Conservation (phyloP, 306 rosid genomes). For the Biancaea sappan region DNA sequence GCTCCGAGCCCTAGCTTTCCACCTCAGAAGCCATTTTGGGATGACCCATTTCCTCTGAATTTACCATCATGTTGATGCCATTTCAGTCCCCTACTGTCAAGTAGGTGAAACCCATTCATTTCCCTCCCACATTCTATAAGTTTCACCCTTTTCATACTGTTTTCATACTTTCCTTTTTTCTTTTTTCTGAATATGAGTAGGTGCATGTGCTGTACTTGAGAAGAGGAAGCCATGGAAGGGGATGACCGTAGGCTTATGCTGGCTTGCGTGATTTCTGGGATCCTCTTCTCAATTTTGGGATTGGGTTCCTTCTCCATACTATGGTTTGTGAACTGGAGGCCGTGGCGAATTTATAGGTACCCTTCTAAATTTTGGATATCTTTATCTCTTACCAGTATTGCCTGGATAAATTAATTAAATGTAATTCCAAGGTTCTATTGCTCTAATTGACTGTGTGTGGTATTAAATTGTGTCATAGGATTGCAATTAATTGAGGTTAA, state of each 20-base stretch:
- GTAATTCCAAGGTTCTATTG: conserved; percentile 7
- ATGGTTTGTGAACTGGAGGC: conserved; percentile 99
- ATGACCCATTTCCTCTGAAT: conserved; percentile 55
- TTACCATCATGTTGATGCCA: conserved; percentile 52
- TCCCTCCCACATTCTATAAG: conserved; percentile 19
- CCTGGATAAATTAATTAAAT: conserved; percentile 2
- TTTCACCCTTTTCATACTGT: conserved; percentile 18
- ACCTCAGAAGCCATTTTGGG: conserved; percentile 33
- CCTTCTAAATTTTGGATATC: background rate
- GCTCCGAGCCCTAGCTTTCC: conserved; percentile 43
- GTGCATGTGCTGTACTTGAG: conserved; percentile 66
- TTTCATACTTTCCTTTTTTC: background rate
- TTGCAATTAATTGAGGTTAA: conserved; percentile 17
- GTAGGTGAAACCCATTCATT: conserved; percentile 40
- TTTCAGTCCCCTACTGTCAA: conserved; percentile 42
- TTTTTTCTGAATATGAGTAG: conserved; percentile 34
- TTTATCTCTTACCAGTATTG: background rate
- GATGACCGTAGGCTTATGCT: conserved; percentile 70
- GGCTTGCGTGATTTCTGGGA: conserved; percentile 83
- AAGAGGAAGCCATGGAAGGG: conserved; percentile 72
- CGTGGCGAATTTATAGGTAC: conserved; percentile 99
- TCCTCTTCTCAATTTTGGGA: conserved; percentile 81
- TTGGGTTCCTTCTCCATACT: conserved; percentile 81
- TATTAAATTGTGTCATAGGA: conserved; percentile 12
- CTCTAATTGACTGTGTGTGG: background rate